Evolutionary conservation across 1,284 basidiomycete species (phyloP), one percentile per base, ranked within the genome.

Genomic region (Exobasidium rhododendri): DNA sequence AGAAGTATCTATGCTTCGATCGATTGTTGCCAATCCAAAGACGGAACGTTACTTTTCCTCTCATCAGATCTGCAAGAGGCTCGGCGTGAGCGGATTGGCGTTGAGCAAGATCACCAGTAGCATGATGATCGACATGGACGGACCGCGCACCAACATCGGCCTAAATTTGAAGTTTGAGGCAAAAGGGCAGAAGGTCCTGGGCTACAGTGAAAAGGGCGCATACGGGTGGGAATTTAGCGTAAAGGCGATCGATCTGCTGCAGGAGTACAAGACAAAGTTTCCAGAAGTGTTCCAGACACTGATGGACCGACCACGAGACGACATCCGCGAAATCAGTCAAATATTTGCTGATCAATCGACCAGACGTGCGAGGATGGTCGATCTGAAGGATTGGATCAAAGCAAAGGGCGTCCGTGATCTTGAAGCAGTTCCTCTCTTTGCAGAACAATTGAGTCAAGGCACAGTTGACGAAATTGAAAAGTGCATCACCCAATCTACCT

Each of bases 111-210:
- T 99, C 69, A 93, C 92, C 0, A 93, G 93, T 26, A 94, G 90
- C 72, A 87, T 97, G 76, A 88, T 97, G 86, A 88, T 97, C 50
- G 65, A 70, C 24, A 83, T 85, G 71, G 32, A 57, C 20, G 45
- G 56, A 28, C 10, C 30, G 17, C 97, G 96, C 82, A 85, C 85
- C 62, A 97, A 98, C 78, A 83, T 98, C 31, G 96, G 96, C 3
- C 84, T 98, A 24, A 91, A 90, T 75, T 85, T 98, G 72, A 98
- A 99, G 81, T 98, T 97, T 66, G 96, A 98, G 79, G 91, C 87
- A 24, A 97, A 96, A 82, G 86, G 88, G n/a, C 82, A 94, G 73
- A 99, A 98, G 82, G 96, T 99, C 1, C 85, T 97, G 40, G 91
- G 92, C 63, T 97, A 96, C 80, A 90, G 93, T 28, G 85, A 87